Base-by-base conservation (phyloP, 345 rosid genomes). In the Trapa bicornis region DNA sequence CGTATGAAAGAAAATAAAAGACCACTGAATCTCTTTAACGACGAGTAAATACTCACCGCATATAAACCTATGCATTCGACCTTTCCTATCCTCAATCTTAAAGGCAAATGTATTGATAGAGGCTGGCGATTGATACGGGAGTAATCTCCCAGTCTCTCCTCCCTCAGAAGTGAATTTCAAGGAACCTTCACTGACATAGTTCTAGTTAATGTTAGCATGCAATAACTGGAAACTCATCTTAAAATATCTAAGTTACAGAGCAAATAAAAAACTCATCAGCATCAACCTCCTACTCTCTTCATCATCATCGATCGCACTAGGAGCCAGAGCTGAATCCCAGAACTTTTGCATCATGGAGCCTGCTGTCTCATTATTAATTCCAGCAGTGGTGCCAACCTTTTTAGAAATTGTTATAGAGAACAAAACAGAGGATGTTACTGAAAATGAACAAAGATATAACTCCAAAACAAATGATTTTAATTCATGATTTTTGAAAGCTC, bases 321-420 rank as follows among this genome's bases (percentile, higher is more conserved):
- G 68, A 42, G 87, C 85, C 90, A 91, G 84, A 65, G 98, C 96
- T 37, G 99, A 91, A 82, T 95, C 99, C 98, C 99, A 95, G 83
- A 95, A 91, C 77, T 85, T 95, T 67, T 95, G 98, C 96, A 91
- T 89, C 96, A 91, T 82, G 16, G 92, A 73, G 87, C 75, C 82
- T 61, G 93, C 73, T 47, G 89, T 79, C 82, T 95, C 99, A 70
- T 76, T 87, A 67, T 74, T 86, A 70, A 82, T 73, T 75, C 89
- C 99, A 65, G 83, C 73, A 65, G 88, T 77, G 66, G 71, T 89
- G 69, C 98, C 96, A 60, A 77, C 96, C 99, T 95, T 70, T 75
- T 77, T 67, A 73, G 61, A 12, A 50, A 65, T 60, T 54, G 62
- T 29, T 53, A 54, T 63, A 63, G 42, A 32, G 38, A 52, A 37